Conservation (phyloP, 169 alveolate species). For the Cryptosporidium muris region DNA sequence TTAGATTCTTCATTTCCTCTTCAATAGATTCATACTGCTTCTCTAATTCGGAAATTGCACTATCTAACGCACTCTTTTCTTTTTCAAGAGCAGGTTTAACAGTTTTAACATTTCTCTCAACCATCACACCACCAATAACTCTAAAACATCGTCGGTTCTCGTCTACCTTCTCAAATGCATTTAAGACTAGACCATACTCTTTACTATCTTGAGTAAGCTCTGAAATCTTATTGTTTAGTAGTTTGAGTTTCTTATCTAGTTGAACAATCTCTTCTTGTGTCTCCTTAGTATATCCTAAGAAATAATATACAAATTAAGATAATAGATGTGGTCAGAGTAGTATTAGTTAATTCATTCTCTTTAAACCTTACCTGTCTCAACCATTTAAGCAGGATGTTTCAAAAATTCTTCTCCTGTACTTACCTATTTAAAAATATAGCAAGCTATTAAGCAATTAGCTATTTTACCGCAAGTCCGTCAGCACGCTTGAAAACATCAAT, state of each 20-base stretch:
- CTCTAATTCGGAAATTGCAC: slow-evolving; percentile 56
- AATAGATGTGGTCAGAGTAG: no score
- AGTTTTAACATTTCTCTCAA: slow-evolving; percentile 88
- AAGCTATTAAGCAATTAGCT: no score
- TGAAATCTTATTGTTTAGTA: slow-evolving; percentile 76
- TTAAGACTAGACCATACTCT: slow-evolving; percentile 86
- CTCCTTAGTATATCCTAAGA: background rate
- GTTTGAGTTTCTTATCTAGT: slow-evolving; percentile 76
- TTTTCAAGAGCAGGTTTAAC: slow-evolving; percentile 86
- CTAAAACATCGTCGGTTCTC: slow-evolving; percentile 87
- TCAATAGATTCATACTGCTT: slow-evolving; percentile 61
- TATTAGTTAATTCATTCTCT: no score
- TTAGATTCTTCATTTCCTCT: slow-evolving; percentile 23
- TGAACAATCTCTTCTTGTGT: slow-evolving; percentile 59
- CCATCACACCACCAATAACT: slow-evolving; percentile 89
- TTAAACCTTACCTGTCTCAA: no score
- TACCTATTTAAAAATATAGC: no score
- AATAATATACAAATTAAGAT: background rate
- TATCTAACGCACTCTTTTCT: slow-evolving; percentile 74
- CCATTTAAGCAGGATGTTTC: no score
- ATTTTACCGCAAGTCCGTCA: no score
- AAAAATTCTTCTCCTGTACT: no score
- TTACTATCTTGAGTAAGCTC: slow-evolving; percentile 86
- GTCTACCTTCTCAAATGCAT: slow-evolving; percentile 83
- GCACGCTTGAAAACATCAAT: background rate